A percentile compares a stretch with the other conserved stretches of the same genome.
Conservation (phyloP, 371 early-diverging fungal genomes). For the Fennellomyces sp. region DNA sequence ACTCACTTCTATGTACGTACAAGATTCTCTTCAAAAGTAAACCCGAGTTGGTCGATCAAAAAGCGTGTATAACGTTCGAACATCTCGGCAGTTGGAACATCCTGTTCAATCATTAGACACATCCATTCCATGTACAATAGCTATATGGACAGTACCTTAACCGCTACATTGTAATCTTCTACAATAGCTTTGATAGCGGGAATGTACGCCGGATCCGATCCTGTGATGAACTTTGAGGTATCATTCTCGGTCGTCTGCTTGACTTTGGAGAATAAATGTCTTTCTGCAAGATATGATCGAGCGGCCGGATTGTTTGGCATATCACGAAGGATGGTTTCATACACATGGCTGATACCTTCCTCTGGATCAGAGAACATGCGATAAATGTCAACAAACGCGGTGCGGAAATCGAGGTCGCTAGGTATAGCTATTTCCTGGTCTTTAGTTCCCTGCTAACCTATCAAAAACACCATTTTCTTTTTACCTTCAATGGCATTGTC, state of each 20-base stretch:
- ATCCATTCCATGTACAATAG: not conserved
- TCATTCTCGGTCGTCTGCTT: conserved; percentile 34
- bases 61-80: conserved; percentile 67
- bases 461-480: not conserved
- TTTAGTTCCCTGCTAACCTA: not conserved
- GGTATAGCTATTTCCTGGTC: conserved; percentile 58
- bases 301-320: conserved; percentile 62
- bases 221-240: conserved; percentile 17
- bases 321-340: conserved; percentile 64
- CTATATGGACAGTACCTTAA: conserved; percentile 34
- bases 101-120: conserved; percentile 21
- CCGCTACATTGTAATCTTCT: conserved; percentile 42
- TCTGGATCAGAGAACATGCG: conserved; percentile 61
- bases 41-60: conserved; percentile 48
- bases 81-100: conserved; percentile 41
- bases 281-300: conserved; percentile 63
- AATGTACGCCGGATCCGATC: conserved; percentile 58
- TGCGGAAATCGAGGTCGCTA: conserved; percentile 73
- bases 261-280: conserved; percentile 31
- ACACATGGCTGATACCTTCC: conserved; percentile 52
- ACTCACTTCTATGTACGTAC: conserved; percentile 17
- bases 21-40: conserved; percentile 61
- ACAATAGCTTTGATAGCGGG: conserved; percentile 58
- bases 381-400: conserved; percentile 72
- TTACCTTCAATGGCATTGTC: conserved; percentile 80